Percentiles rank a stretch among this genome's conserved stretches.
Evolutionary conservation across 805 yeast species (phyloP).

Genomic region (Starmera amethionina): DNA sequence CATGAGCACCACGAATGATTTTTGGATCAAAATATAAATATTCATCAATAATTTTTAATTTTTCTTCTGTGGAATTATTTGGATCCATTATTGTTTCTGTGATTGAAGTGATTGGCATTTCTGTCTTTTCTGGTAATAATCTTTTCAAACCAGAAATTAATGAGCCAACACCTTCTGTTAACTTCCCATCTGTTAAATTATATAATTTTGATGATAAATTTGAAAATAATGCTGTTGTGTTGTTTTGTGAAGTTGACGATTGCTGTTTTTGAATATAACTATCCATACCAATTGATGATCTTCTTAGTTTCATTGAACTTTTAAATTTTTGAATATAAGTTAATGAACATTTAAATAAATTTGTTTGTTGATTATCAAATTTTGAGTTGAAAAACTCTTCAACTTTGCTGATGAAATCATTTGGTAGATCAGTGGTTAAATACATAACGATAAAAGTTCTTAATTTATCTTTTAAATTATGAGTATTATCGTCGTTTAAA

Average conservation of each 20-base stretch:
- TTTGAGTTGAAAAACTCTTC: conserved; percentile 42
- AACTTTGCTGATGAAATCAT: conserved; percentile 46
- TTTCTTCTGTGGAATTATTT: conserved; percentile 44
- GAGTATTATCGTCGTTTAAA: conserved; percentile 38
- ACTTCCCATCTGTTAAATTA: conserved; percentile 70
- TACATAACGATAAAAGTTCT: conserved; percentile 81
- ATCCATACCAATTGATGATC: conserved; percentile 26
- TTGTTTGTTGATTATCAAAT: conserved; percentile 28
- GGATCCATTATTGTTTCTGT: conserved; percentile 93
- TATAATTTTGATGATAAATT: conserved; percentile 70
- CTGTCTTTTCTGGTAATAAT: conserved; percentile 78
- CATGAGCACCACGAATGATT: conserved; percentile 76
- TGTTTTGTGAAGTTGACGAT: conserved; percentile 16
- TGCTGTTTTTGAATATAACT: conserved; percentile 21
- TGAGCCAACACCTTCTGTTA: conserved; percentile 85
- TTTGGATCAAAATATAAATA: conserved; percentile 87
- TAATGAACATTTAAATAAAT: conserved; percentile 54
- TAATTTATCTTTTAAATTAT: conserved; percentile 73
- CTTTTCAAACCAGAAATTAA: conserved; percentile 82
- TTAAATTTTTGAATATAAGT: conserved; percentile 72
- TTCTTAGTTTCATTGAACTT: conserved; percentile 54
- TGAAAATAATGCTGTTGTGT: conserved; percentile 49
- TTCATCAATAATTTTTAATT: conserved; percentile 74
- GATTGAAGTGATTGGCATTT: conserved; percentile 80
- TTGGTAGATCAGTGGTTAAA: conserved; percentile 39